These are phyloP conservation scores for Didymella keratinophila DNA, from an alignment of 2,329 filamentous ascomycete species.

Conservation along the genomic window DNA sequence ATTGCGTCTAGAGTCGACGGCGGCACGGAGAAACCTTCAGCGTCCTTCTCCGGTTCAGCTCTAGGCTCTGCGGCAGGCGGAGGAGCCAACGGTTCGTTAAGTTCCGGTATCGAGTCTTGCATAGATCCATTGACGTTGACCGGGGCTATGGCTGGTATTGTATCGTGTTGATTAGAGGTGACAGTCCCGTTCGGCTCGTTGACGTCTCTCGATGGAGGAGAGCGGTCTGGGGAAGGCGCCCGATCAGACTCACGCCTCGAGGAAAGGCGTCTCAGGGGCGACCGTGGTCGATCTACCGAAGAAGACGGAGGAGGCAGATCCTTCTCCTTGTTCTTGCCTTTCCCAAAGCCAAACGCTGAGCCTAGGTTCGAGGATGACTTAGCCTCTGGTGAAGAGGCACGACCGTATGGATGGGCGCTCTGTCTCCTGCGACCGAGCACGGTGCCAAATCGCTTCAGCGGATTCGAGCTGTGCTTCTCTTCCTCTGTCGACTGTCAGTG, in stretches of 20 bases:
- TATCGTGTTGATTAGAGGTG: constrained; percentile 20
- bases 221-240: constrained; percentile 46
- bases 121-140: constrained; percentile 40
- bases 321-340: constrained; percentile 71
- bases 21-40: constrained; percentile 80
- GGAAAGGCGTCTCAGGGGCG: constrained; percentile 43
- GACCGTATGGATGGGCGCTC: constrained; percentile 52
- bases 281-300: constrained; percentile 43
- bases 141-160: constrained; percentile 21
- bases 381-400: constrained; percentile 56
- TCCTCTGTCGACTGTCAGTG: constrained; percentile 36
- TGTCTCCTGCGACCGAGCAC: constrained; percentile 50
- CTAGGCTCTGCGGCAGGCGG: constrained; percentile 33
- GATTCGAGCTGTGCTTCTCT: constrained; percentile 49
- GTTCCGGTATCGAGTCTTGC: constrained; percentile 46
- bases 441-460: constrained; percentile 53
- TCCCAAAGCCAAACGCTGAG: constrained; percentile 68
- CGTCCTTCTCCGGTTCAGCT: constrained; percentile 64
- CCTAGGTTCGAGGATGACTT: constrained; percentile 64
- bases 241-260: constrained; percentile 42
- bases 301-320: constrained; percentile 46
- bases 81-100: constrained; percentile 49
- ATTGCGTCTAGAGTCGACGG: constrained; percentile 66
- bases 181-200: constrained; percentile 47
- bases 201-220: constrained; percentile 33